phyloP scores from a whole-genome alignment of 345 rosid genomes.

The Aethionema arabicum region DNA sequence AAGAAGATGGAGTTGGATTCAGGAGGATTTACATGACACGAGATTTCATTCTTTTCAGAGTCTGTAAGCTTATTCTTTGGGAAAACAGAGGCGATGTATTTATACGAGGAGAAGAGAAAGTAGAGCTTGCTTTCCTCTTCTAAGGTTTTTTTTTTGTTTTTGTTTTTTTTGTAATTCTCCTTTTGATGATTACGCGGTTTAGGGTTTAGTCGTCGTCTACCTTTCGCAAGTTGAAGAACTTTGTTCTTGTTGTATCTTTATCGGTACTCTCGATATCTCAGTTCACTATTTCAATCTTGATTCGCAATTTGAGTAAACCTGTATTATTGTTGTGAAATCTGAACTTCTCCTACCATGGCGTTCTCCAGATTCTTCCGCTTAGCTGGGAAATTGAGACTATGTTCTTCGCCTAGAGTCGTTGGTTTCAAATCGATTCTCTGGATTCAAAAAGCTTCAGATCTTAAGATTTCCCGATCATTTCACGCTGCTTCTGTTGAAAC shows the following conservation, averaged over 20 bases:
- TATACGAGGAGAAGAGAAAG: slow-evolving; percentile 36
- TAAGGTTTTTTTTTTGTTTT: neutral
- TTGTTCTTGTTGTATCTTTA: slow-evolving; percentile 18
- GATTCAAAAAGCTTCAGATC: slow-evolving; percentile 26
- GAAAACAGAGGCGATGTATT: slow-evolving; percentile 37
- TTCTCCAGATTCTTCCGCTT: slow-evolving; percentile 26
- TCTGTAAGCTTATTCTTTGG: slow-evolving; percentile 43
- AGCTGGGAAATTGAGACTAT: slow-evolving; percentile 17
- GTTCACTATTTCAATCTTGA: too few species aligned
- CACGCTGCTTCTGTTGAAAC: slow-evolving; percentile 33
- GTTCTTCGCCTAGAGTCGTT: slow-evolving; percentile 5
- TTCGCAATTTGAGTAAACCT: too few species aligned
- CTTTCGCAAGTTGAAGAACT: slow-evolving; percentile 12
- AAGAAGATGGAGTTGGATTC: slow-evolving; percentile 40
- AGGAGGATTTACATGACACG: slow-evolving; percentile 32
- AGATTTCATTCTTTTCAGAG: slow-evolving; percentile 40
- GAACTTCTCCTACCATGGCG: slow-evolving; percentile 37
- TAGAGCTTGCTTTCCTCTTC: slow-evolving; percentile 28
- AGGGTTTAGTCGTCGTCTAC: slow-evolving; percentile 6
- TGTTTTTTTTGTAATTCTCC: slow-evolving; percentile 27
- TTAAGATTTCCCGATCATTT: slow-evolving; percentile 22
- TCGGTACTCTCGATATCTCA: neutral
- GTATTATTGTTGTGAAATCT: neutral
- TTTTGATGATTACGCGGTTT: neutral
- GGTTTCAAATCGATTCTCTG: slow-evolving; percentile 23